Base-by-base conservation (phyloP, 2,329 filamentous ascomycete species). In the Penicillium sp. region DNA sequence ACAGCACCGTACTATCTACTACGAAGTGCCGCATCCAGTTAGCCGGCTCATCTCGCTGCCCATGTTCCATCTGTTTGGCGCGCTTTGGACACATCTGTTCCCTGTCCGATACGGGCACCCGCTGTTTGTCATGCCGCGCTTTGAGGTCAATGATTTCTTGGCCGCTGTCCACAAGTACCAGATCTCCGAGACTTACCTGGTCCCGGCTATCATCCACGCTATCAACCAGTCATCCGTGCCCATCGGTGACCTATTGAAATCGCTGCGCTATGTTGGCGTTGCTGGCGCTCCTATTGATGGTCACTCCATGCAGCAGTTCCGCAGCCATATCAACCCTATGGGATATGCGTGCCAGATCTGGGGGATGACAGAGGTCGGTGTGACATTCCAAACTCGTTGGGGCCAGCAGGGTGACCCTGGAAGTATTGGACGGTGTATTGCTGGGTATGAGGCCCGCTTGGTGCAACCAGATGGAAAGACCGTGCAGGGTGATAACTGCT, bases 301-400 rank as follows among this genome's bases (percentile, higher is more conserved):
- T 2, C 66, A 65, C 1, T 69, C 74, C 15, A 72, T 79, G 67
- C 60, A 69, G n/a, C 64, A 70, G 46, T 70, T 80, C 57, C 70
- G 75, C 34, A 60, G 63, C 6, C 65, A 78, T 23, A 74, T 82
- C 38, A 64, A 73, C 27, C 58, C 60, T 1, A 65, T 74, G 32
- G 77, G 78, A 0, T 68, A 71, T 18, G 72, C 81, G 15, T 71
- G 71, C 10, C 79, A 80, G 55, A 72, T 81, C 37, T 84, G 78
- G 75, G 81, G 82, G 1, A 82, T 82, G 77, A 83, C 81, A 0
- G 82, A 84, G 65, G 73, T 66, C 61, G 81, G 81, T 52, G 74
- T 68, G 61, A 72, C 60, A 3, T 75, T 78, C 63, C 74, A 76
- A 51, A 72, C 69, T 50, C 68, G 66, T 18, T 75, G 72, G 50